phyloP scores from a whole-genome alignment of 768 basidiomycete species.

The Termitomyces sp. region DNA sequence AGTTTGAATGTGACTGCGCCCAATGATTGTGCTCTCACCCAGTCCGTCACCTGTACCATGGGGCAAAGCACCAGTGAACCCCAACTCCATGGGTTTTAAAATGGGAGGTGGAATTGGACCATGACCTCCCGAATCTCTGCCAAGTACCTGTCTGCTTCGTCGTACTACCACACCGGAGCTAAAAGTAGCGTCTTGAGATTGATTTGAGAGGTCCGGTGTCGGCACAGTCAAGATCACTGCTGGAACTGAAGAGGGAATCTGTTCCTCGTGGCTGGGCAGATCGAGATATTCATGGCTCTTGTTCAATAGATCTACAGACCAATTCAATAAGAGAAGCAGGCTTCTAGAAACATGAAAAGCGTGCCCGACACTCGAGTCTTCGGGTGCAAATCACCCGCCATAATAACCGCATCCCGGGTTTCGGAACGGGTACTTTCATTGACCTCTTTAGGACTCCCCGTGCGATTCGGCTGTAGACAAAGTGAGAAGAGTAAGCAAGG shows the following conservation, averaged over 20 bases:
- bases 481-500: not conserved
- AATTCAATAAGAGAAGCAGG: not conserved
- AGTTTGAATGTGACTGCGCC: not conserved
- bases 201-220: constrained; percentile 8
- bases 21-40: not conserved
- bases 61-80: not conserved
- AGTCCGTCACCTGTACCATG: not conserved
- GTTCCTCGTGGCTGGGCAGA: not conserved
- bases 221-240: constrained; percentile 10
- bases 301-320: not conserved
- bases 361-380: constrained; percentile 1
- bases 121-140: not conserved
- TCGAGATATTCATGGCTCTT: not conserved
- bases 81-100: constrained; percentile 1
- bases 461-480: constrained; percentile 1
- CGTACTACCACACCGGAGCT: not conserved
- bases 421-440: not conserved
- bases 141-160: not conserved
- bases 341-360: not conserved
- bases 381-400: not conserved
- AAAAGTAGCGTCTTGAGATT: not conserved
- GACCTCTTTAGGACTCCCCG: not conserved
- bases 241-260: not conserved
- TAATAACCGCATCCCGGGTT: not conserved
- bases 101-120: not conserved